These are phyloP conservation scores for Kernera saxatilis DNA, from an alignment of 345 rosid genomes.

Conservation along the genomic window DNA sequence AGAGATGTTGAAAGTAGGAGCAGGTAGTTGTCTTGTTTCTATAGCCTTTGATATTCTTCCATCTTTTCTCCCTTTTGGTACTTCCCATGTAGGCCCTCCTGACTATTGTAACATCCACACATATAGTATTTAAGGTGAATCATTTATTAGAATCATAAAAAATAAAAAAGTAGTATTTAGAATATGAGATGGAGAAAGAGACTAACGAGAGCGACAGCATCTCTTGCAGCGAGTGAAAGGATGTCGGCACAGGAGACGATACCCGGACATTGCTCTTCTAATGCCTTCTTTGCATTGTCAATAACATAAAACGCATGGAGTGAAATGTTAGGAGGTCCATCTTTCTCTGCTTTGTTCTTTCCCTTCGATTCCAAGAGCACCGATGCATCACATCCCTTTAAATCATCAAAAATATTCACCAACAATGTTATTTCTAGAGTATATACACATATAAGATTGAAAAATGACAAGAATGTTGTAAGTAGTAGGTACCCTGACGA, in stretches of 20 bases:
- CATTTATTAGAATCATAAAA: neutral
- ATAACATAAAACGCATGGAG: slow-evolving; percentile 83
- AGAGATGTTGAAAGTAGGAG: slow-evolving; percentile 67
- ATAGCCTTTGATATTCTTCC: slow-evolving; percentile 75
- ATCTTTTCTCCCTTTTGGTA: slow-evolving; percentile 85
- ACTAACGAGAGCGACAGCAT: slow-evolving; percentile 70
- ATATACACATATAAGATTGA: neutral
- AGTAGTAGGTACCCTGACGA: slow-evolving; percentile 46
- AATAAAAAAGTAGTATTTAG: neutral
- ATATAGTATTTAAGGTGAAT: neutral
- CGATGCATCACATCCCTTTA: slow-evolving; percentile 86
- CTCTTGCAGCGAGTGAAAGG: slow-evolving; percentile 76
- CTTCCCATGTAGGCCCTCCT: slow-evolving; percentile 85
- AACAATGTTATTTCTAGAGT: neutral
- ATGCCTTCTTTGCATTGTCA: slow-evolving; percentile 69
- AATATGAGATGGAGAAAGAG: neutral
- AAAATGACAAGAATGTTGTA: neutral
- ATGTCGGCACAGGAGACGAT: slow-evolving; percentile 90
- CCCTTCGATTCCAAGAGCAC: slow-evolving; percentile 67
- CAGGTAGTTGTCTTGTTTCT: slow-evolving; percentile 76
- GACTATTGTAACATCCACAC: slow-evolving; percentile 41
- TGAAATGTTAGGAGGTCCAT: slow-evolving; percentile 87
- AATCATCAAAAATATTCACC: neutral
- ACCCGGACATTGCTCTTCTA: slow-evolving; percentile 74
- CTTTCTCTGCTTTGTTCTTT: slow-evolving; percentile 71